A percentile compares a stretch with the other conserved stretches of the same genome.
These are phyloP conservation scores for Epithele typhae DNA, from an alignment of 768 basidiomycete species.

Conservation along the genomic window DNA sequence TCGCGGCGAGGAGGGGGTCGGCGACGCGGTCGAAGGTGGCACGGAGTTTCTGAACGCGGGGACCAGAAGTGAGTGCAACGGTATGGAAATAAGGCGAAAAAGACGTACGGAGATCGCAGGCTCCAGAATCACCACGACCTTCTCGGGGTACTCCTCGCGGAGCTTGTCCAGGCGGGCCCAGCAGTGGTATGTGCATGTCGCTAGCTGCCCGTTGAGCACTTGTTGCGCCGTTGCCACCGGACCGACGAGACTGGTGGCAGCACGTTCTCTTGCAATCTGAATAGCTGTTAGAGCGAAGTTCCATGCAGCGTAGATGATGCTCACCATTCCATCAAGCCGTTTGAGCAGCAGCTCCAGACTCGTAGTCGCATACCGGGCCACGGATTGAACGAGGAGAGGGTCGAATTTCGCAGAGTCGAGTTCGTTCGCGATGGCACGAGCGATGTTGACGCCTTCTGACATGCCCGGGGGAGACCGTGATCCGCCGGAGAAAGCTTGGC, in stretches of 20 bases:
- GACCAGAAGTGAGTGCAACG: not conserved
- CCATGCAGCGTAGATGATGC: constrained; percentile 22
- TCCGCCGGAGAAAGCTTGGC: constrained; percentile 72
- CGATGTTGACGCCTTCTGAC: constrained; percentile 72
- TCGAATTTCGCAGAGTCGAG: constrained; percentile 92
- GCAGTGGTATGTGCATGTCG: constrained; percentile 75
- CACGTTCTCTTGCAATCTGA: constrained; percentile 73
- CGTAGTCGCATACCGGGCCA: constrained; percentile 68
- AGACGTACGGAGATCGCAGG: constrained; percentile 55
- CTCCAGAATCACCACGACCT: constrained; percentile 49
- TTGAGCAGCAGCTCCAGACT: constrained; percentile 67
- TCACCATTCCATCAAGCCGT: constrained; percentile 65
- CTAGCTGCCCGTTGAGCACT: constrained; percentile 68
- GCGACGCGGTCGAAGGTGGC: constrained; percentile 51
- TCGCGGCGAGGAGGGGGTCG: constrained; percentile 58
- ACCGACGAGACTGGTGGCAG: constrained; percentile 70
- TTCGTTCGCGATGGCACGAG: constrained; percentile 81
- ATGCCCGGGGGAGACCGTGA: constrained; percentile 64
- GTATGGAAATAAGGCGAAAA: not conserved
- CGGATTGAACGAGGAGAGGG: constrained; percentile 74
- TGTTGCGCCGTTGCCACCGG: constrained; percentile 79
- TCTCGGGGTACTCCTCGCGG: constrained; percentile 60
- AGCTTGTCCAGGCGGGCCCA: constrained; percentile 65
- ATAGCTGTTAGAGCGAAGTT: not conserved
- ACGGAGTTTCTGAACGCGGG: constrained; percentile 41